A percentile compares a stretch with the other conserved stretches of the same genome.
phyloP scores from a whole-genome alignment of 805 yeast species.

The Wickerhamiella cacticola region DNA sequence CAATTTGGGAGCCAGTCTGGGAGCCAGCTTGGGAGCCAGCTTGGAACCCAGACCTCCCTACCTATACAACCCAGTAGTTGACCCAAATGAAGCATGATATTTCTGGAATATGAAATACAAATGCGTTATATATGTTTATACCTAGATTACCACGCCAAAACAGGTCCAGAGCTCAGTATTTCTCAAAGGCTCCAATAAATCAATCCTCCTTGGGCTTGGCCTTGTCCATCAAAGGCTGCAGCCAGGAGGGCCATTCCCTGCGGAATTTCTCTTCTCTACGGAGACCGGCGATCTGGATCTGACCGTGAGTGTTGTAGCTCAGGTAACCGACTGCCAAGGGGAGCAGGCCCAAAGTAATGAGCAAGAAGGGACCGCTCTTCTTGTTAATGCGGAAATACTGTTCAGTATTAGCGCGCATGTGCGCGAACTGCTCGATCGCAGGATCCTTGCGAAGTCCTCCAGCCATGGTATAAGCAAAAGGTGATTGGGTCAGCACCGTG shows the following conservation, averaged over 20 bases:
- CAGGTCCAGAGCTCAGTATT: background rate
- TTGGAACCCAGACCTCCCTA: too few relatives aligned
- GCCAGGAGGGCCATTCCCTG: slow-evolving; percentile 18
- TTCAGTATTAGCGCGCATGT: slow-evolving; percentile 26
- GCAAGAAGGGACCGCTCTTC: slow-evolving; percentile 25
- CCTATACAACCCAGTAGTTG: too few relatives aligned
- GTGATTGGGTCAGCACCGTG: slow-evolving; percentile 7
- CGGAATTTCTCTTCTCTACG: slow-evolving; percentile 21
- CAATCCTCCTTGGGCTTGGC: background rate
- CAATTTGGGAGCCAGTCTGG: too few relatives aligned
- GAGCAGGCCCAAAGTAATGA: slow-evolving; percentile 25
- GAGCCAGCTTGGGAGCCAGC: too few relatives aligned
- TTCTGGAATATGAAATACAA: too few relatives aligned
- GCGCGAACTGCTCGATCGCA: slow-evolving; percentile 29
- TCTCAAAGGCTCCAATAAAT: too few relatives aligned
- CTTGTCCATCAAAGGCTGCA: background rate
- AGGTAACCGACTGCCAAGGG: slow-evolving; percentile 29
- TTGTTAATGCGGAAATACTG: slow-evolving; percentile 25
- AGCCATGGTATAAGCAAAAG: slow-evolving; percentile 19
- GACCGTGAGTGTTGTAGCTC: slow-evolving; percentile 27
- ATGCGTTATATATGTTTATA: too few relatives aligned
- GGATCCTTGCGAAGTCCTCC: slow-evolving; percentile 27
- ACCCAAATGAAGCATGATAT: too few relatives aligned
- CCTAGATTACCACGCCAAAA: too few relatives aligned
- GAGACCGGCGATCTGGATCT: slow-evolving; percentile 22